Percentiles rank a stretch among this genome's conserved stretches.
Evolutionary conservation across 2,329 filamentous ascomycete genomes (phyloP).

Genomic region (Colletotrichum somersetense): DNA sequence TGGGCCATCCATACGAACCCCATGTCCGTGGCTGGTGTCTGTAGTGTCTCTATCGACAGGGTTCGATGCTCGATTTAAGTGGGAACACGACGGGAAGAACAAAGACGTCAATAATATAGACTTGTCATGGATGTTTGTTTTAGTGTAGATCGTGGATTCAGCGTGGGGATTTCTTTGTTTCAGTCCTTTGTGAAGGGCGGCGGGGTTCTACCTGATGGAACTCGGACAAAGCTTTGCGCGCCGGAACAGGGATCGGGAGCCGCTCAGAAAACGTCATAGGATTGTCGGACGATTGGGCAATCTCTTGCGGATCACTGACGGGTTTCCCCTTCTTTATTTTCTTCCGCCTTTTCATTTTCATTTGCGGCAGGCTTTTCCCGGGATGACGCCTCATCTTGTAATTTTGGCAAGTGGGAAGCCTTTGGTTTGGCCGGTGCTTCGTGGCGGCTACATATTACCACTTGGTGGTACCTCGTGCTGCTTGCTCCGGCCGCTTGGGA

Average conservation of each 20-base stretch:
- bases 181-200: neutral
- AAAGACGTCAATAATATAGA: neutral
- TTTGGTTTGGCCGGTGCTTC: neutral
- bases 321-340: neutral
- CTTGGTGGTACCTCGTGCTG: neutral
- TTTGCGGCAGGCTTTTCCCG: neutral
- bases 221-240: neutral
- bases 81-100: neutral
- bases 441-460: neutral
- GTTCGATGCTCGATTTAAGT: neutral
- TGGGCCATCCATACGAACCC: neutral
- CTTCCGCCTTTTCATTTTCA: neutral
- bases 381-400: neutral
- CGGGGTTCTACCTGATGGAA: neutral
- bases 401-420: neutral
- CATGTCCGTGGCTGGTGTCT: neutral
- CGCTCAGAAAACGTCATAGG: neutral
- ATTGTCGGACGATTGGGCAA: neutral
- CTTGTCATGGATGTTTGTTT: neutral
- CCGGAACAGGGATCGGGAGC: neutral
- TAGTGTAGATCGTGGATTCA: neutral
- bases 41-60: neutral
- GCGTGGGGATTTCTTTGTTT: neutral
- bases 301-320: neutral
- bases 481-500: constrained; percentile 1